Evolutionary conservation across 176 grass and related monocot genomes (phyloP).

Genomic region (sorghum (Sorghum bicolor)): DNA sequence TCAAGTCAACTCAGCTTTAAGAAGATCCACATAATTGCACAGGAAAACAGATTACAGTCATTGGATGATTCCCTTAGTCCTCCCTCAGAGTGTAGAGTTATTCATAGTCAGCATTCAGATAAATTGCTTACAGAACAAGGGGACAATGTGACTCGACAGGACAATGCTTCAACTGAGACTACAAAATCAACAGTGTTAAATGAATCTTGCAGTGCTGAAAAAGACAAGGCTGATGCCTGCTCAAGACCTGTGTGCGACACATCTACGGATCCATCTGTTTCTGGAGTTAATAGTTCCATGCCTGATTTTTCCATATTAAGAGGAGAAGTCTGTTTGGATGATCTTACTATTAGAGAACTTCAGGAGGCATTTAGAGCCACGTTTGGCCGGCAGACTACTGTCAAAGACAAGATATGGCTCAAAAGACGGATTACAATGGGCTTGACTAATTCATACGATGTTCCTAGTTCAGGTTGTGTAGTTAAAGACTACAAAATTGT

Average conservation of each 20-base stretch:
- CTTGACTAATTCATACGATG: slow-evolving; percentile 76
- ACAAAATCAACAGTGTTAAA: slow-evolving; percentile 59
- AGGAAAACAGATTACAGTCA: slow-evolving; percentile 49
- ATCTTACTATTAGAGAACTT: slow-evolving; percentile 91
- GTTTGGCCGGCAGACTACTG: slow-evolving; percentile 89
- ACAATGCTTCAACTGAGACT: slow-evolving; percentile 55
- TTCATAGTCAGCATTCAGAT: slow-evolving; percentile 23
- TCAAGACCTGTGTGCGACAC: slow-evolving; percentile 43
- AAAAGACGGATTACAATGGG: slow-evolving; percentile 95
- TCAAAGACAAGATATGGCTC: slow-evolving; percentile 99
- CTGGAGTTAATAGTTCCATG: slow-evolving; percentile 51
- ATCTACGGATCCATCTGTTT: slow-evolving; percentile 45
- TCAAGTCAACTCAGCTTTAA: slow-evolving; percentile 24
- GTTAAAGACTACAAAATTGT: slow-evolving; percentile 85
- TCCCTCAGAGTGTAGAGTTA: slow-evolving; percentile 28
- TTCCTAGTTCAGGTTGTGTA: slow-evolving; percentile 72
- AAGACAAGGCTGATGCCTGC: slow-evolving; percentile 61
- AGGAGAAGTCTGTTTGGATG: slow-evolving; percentile 80
- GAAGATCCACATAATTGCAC: slow-evolving; percentile 40
- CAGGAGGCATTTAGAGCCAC: slow-evolving; percentile 91
- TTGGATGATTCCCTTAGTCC: slow-evolving; percentile 42
- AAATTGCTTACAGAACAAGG: slow-evolving; percentile 30
- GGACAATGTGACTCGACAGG: slow-evolving; percentile 33
- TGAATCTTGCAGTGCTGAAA: slow-evolving; percentile 50
- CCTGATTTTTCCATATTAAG: slow-evolving; percentile 90